phyloP scores from a whole-genome alignment of 2,329 filamentous ascomycete species.

The Plenodomus lindquistii region DNA sequence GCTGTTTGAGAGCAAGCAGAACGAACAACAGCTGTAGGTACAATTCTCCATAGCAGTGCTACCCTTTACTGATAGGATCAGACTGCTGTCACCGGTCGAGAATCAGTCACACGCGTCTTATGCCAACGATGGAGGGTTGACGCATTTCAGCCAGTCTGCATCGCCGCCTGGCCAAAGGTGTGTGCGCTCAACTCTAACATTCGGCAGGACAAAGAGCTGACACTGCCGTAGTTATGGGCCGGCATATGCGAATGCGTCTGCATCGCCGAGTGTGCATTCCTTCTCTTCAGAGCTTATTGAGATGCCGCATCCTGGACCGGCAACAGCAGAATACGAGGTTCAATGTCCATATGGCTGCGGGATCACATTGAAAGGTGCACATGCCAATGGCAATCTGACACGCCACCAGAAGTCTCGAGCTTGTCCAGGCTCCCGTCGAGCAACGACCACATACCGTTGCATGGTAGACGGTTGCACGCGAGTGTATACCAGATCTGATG shows the following conservation, averaged over 20 bases:
- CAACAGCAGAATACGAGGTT: constrained; percentile 5
- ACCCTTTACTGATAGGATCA: neutral
- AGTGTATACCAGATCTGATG: constrained; percentile 34
- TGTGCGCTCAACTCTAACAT: neutral
- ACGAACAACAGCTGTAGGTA: neutral
- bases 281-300: neutral
- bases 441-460: constrained; percentile 19
- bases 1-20: neutral
- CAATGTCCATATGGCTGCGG: constrained; percentile 29
- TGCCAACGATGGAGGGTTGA: neutral
- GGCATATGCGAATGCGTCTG: neutral
- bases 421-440: constrained; percentile 20
- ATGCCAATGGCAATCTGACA: constrained; percentile 34
- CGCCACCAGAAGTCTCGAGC: constrained; percentile 31
- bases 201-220: neutral
- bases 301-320: neutral
- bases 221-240: neutral
- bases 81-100: neutral
- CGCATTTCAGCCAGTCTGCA: neutral
- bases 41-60: neutral
- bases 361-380: constrained; percentile 22
- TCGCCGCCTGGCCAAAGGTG: neutral
- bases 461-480: constrained; percentile 22
- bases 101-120: neutral
- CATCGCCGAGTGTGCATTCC: neutral